phyloP scores from a whole-genome alignment of 768 basidiomycete genomes.

The Suillus alpinus region DNA sequence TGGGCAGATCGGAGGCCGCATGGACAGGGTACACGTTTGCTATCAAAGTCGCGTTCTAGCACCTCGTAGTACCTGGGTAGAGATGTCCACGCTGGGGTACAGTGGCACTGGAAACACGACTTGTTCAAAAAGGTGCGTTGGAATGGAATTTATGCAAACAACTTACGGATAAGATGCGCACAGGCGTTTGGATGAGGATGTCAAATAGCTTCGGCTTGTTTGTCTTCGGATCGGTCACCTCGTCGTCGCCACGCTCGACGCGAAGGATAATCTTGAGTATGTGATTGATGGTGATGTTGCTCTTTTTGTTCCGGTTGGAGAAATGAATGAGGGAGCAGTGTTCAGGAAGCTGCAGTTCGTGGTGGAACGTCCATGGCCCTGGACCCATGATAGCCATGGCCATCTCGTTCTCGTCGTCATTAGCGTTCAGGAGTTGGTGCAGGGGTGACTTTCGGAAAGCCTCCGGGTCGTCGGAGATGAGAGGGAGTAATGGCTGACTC shows the following conservation, averaged over 20 bases:
- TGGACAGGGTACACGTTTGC: constrained; percentile 36
- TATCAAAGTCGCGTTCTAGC: constrained; percentile 13
- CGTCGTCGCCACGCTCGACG: constrained; percentile 76
- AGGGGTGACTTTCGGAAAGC: constrained; percentile 69
- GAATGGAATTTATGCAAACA: not conserved
- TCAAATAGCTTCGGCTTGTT: constrained; percentile 83
- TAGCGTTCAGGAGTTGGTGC: constrained; percentile 43
- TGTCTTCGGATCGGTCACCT: constrained; percentile 57
- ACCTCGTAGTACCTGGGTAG: constrained; percentile 71
- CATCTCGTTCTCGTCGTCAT: constrained; percentile 52
- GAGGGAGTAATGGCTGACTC: constrained; percentile 69
- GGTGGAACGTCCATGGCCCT: constrained; percentile 86
- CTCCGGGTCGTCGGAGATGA: constrained; percentile 65
- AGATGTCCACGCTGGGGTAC: constrained; percentile 73
- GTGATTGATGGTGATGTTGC: constrained; percentile 74
- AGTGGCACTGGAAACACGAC: constrained; percentile 59
- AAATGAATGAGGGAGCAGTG: constrained; percentile 64
- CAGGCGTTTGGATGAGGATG: constrained; percentile 82
- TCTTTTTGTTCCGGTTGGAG: constrained; percentile 75
- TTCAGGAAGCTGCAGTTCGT: constrained; percentile 64
- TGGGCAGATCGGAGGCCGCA: constrained; percentile 30
- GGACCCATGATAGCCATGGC: constrained; percentile 66
- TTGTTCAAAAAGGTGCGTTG: not conserved
- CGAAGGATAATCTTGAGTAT: constrained; percentile 77
- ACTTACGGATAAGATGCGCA: constrained; percentile 85